Conservation (phyloP, 768 basidiomycete species). For the Russula virescens region DNA sequence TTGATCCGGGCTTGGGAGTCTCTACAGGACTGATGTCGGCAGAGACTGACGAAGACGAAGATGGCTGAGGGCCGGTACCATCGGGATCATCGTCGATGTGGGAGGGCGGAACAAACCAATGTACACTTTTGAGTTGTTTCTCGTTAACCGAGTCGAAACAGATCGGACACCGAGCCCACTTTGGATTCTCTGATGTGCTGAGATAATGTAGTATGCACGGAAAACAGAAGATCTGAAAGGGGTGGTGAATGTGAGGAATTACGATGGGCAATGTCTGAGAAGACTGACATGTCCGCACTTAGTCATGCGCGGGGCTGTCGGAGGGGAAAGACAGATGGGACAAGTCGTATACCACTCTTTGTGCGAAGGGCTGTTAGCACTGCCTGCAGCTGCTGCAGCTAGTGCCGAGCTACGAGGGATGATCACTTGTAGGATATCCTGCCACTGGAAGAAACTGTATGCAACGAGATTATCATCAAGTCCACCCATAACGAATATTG, state of each 20-base stretch:
- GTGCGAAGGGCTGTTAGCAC: slow-evolving; percentile 37
- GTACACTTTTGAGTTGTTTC: slow-evolving; percentile 87
- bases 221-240: slow-evolving; percentile 79
- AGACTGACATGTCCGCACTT: slow-evolving; percentile 93
- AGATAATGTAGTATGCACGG: slow-evolving; percentile 92
- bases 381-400: slow-evolving; percentile 49
- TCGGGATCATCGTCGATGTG: slow-evolving; percentile 34
- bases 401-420: slow-evolving; percentile 79
- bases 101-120: slow-evolving; percentile 66
- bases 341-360: slow-evolving; percentile 70
- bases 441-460: slow-evolving; percentile 88
- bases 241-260: slow-evolving; percentile 16
- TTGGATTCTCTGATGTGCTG: slow-evolving; percentile 69
- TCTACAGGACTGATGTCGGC: slow-evolving; percentile 34
- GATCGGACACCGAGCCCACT: slow-evolving; percentile 92
- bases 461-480: slow-evolving; percentile 8
- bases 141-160: slow-evolving; percentile 92
- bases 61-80: slow-evolving; percentile 28
- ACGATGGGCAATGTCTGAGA: slow-evolving; percentile 9
- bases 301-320: slow-evolving; percentile 87
- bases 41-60: slow-evolving; percentile 46
- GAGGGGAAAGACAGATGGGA: slow-evolving; percentile 92
- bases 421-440: slow-evolving; percentile 91
- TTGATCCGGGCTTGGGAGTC: slow-evolving; percentile 49
- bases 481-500: slow-evolving; percentile 17